Base-by-base conservation (phyloP, 331 rosid species). In the Quercus tomentella region DNA sequence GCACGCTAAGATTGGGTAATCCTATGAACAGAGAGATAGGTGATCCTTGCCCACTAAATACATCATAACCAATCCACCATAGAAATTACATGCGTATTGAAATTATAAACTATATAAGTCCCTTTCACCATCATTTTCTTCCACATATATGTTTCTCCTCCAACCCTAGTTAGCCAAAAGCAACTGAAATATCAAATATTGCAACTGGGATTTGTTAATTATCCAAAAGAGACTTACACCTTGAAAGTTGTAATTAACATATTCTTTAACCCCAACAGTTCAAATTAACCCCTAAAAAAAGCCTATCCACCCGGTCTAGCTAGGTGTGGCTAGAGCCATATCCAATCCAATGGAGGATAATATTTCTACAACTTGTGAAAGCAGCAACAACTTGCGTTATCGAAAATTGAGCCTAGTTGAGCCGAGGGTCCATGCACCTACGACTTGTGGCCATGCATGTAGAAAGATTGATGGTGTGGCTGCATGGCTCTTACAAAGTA, bases 381-480 rank as follows among this genome's bases (percentile, higher is more conserved):
- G 75, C 31, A 37, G 71, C 81, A 28, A 76, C 72, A 70, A 22
- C 76, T 69, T 84, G 71, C 82, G 87, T 61, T 67, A 63, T 70
- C 78, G 61, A 54, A 79, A 65, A 77, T 76, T 70, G 66, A 70
- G 7, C 12, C 52, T 14, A 26, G 21, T 14, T 6, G 21, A n/a
- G 70, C 76, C 77, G 18, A 23, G 70, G 77, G 51, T 70, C 2
- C 66, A 74, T 77, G 70, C 74, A 26, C 73, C 73, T 11, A 15
- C 76, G 28, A 57, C 73, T 54, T 7, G 73, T 23, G 25, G 22
- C 21, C 22, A 45, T 26, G 4, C 62, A 41, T 15, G 83, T 28
- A 66, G 89, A 82, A 89, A 82, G 82, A 51, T 72, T 3, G 84
- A 85, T 4, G 86, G 86, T 3, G 70, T 84, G 77, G 81, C 86